Percentiles rank a stretch among this genome's conserved stretches.
Evolutionary conservation across 371 early-diverging fungal genomes (phyloP).

Genomic region (Phascolomyces articulosus): DNA sequence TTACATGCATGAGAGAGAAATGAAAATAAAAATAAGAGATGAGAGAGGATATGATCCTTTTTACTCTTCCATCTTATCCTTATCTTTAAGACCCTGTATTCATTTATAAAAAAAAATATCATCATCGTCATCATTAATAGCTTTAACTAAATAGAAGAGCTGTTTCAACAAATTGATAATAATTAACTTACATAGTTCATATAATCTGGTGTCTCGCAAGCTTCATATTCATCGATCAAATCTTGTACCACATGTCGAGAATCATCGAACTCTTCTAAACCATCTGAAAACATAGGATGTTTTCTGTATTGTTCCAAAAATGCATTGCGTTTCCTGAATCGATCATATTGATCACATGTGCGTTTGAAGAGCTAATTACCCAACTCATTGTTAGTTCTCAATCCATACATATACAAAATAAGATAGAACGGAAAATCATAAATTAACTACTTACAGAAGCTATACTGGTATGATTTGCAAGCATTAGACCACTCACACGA

Average conservation of each 20-base stretch:
- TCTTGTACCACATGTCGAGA: constrained; percentile 88
- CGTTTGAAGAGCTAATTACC: constrained; percentile 92
- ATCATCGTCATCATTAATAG: too few species aligned
- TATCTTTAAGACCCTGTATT: constrained; percentile 10
- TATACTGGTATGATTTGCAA: constrained; percentile 98
- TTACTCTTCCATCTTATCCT: constrained; percentile 16
- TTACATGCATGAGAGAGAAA: too few species aligned
- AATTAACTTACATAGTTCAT: constrained; percentile 43
- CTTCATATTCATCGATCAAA: constrained; percentile 92
- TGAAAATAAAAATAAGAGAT: not conserved
- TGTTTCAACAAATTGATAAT: not conserved
- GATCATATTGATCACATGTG: constrained; percentile 96
- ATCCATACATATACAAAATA: too few species aligned
- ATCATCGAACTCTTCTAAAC: constrained; percentile 91
- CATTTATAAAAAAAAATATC: not conserved
- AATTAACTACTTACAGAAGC: constrained; percentile 63
- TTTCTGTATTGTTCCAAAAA: constrained; percentile 97
- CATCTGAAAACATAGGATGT: constrained; percentile 81
- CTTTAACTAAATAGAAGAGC: not conserved
- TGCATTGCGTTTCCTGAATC: constrained; percentile 96
- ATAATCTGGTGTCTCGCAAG: constrained; percentile 93
- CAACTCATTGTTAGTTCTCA: too few species aligned
- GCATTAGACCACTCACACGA: constrained; percentile 96
- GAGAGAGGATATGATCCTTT: not conserved
- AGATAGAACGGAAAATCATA: not conserved